Evolutionary conservation across 495 filamentous ascomycete species (phyloP), one percentile per base, ranked within the genome.

Genomic region (Chaetomium cochliodes): DNA sequence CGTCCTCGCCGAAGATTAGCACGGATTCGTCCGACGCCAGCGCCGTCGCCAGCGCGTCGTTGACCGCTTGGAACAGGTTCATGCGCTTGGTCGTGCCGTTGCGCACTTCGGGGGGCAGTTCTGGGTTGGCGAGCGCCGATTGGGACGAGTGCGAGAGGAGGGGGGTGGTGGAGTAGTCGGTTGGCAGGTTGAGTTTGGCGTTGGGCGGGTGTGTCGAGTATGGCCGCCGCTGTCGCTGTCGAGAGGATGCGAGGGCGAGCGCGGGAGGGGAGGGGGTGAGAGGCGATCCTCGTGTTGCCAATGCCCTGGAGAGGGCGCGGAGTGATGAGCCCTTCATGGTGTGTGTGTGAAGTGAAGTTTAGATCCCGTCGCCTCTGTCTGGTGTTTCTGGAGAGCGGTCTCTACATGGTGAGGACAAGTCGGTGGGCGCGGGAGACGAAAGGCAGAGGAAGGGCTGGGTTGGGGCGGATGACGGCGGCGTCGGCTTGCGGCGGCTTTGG

Each of bases 1-100:
- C 91, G 74, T 98, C 94, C 79, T 98, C 94, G 52, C 94, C 94
- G 66, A 98, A 98, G 39, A 98, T 84, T 49, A 97, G 79, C 26
- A 96, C 92, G 23, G 88, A 88, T 62, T 93, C 90, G 67, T 96
- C 93, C 18, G 87, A 85, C 15, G 88, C 82, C n/a, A 98, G 83
- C 39, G 94, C 90, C 47, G 86, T 89, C 37, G 88, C 82, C 13
- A 98, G 80, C 16, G 93, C 93, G 70, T 91, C 86, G 76, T 97
- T 97, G 79, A 98, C 87, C 25, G 94, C 88, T 73, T 94, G 89
- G 81, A 92, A 97, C 58, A 96, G 83, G 76, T 97, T 98, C 82
- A 96, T 86, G 47, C 90, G 86, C 69, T 90, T 92, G 20, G 89
- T 92, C 2, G 88, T 85, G 47, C 83, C 83, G 70, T 84, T 84